A percentile compares a stretch with the other conserved stretches of the same genome.
Evolutionary conservation across 169 alveolate species (phyloP).

Genomic region (Plasmodium chabaudi): DNA sequence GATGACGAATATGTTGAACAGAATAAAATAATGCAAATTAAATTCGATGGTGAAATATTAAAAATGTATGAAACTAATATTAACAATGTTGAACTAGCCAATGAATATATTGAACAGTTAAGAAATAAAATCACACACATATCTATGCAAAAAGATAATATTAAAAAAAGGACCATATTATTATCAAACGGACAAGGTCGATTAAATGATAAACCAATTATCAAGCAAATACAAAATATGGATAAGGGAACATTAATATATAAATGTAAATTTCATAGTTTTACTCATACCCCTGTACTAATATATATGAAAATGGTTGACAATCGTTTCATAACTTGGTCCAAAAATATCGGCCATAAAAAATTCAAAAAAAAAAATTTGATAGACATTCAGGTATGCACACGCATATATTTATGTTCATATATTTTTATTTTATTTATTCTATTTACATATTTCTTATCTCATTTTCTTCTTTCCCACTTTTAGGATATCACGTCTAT

Average conservation of each 20-base stretch:
- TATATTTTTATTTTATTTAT: background rate
- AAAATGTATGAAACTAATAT: constrained; percentile 53
- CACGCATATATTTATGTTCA: background rate
- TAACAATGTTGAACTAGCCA: constrained; percentile 65
- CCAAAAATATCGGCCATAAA: constrained; percentile 7
- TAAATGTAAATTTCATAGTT: constrained; percentile 57
- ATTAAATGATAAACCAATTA: constrained; percentile 46
- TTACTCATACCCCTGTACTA: constrained; percentile 52
- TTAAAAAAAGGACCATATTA: constrained; percentile 24
- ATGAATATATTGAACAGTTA: constrained; percentile 20
- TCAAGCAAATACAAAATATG: constrained; percentile 40
- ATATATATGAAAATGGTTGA: constrained; percentile 43
- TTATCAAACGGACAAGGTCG: constrained; percentile 51
- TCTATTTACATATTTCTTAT: background rate
- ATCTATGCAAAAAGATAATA: constrained; percentile 13
- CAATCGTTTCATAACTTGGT: constrained; percentile 46
- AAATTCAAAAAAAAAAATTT: constrained; percentile 46
- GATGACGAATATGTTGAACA: constrained; percentile 28
- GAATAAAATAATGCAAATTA: constrained; percentile 23
- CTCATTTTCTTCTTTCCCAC: background rate
- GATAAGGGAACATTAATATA: constrained; percentile 15
- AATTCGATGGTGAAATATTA: constrained; percentile 54
- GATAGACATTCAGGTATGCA: constrained; percentile 64
- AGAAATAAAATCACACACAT: constrained; percentile 17
- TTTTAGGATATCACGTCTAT: constrained; percentile 50